Evolutionary conservation across 2,329 filamentous ascomycete species (phyloP), one percentile per base, ranked within the genome.

Genomic region (Rhexocercosporidium sp.): DNA sequence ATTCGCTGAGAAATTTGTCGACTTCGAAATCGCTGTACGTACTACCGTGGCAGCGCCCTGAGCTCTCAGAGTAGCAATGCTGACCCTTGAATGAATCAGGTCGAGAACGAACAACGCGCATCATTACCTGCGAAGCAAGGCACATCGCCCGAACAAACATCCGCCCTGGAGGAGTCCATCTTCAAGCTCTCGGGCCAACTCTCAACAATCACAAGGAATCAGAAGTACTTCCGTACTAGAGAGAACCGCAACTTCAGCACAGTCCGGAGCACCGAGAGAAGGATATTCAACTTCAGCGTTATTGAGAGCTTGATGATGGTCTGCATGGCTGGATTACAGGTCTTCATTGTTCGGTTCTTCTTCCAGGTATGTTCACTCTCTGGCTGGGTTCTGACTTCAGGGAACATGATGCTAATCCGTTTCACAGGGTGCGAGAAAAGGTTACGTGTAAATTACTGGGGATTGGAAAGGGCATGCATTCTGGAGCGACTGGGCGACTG

Each of bases 171-270:
- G 80, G 95, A 99, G 82, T 95, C 93, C 47, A 92, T 98, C 75
- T 93, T 96, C 84, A 97, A 97, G 84, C 86, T 99, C 68, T 97
- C 94, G 14, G 90, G 93, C 71, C 93, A 97, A 78, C 84, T 99
- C 60, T 97, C 94, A 16, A 97, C 94, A 70, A 96, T 99, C 78
- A 94, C 92, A 49, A 89, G 96, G 77, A 97, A 97, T 84, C 96
- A 99, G 78, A 99, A 99, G 80, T 99, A 99, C 85, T 99, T 99
- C 89, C 92, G 96, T 70, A 99, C 96, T 2, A 90, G 96, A 73
- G 96, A 99, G 85, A 99, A 99, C 86, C 88, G 96, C 70, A 99
- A 99, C 83, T 98, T 99, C 82, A 96, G 93, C 83, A 99, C 96
- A 11, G 96, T 99, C 75, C 88, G 93, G 79, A 97, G 94, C 82